These are phyloP conservation scores for Achlya hypogyna DNA, from an alignment of 352 stramenopile species.

Conservation along the genomic window DNA sequence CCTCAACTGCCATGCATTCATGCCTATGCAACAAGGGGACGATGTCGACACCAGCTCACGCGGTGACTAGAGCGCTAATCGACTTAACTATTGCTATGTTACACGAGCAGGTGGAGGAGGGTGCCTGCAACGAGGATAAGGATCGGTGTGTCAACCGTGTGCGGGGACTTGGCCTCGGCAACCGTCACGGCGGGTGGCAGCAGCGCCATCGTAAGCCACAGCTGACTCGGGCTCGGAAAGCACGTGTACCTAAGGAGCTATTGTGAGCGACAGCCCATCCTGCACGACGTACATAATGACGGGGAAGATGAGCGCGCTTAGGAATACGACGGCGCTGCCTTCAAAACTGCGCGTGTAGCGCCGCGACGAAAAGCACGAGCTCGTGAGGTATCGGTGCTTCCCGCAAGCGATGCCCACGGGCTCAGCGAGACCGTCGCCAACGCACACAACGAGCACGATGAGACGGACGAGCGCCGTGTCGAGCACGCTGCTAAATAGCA, in stretches of 20 bases:
- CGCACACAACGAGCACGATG: slow-evolving; percentile 52
- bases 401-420: slow-evolving; percentile 65
- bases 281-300: slow-evolving; percentile 44
- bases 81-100: neutral
- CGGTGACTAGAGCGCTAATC: neutral
- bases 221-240: neutral
- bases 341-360: slow-evolving; percentile 75
- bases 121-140: neutral
- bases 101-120: neutral
- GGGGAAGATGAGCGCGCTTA: slow-evolving; percentile 58
- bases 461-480: slow-evolving; percentile 19
- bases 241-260: neutral
- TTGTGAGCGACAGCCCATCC: neutral
- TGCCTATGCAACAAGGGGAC: neutral
- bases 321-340: slow-evolving; percentile 59
- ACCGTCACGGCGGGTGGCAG: slow-evolving; percentile 11
- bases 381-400: slow-evolving; percentile 73
- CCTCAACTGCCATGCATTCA: slow-evolving; percentile 4
- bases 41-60: slow-evolving; percentile 1
- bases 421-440: slow-evolving; percentile 61
- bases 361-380: slow-evolving; percentile 57
- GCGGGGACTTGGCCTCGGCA: slow-evolving; percentile 9
- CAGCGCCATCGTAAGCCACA: slow-evolving; percentile 10
- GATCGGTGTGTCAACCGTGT: slow-evolving; percentile 13
- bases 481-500: neutral